Evolutionary conservation across 805 yeast genomes (phyloP), one percentile per base, ranked within the genome.

Genomic region (Groenewaldozyma salmanticensis): DNA sequence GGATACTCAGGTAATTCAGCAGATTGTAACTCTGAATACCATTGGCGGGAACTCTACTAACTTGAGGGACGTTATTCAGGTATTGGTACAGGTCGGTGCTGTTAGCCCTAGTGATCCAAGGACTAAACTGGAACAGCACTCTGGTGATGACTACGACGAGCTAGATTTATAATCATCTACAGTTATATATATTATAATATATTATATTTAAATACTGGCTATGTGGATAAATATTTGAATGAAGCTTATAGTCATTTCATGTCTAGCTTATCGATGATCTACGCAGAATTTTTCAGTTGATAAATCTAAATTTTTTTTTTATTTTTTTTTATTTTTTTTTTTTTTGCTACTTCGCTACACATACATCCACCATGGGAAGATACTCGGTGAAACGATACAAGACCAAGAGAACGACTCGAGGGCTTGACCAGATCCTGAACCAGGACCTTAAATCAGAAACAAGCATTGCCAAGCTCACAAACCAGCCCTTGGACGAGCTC

Each of bases 401-500:
- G 70, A 86, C 95, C 4, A 88, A 59, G 45, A 44, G 66, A 22
- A 52, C 50, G 31, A 49, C 61, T 3, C 50, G 63, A 33, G 96
- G 87, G 54, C 66, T 84, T 44, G 98, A 92, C 57, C 74, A 79
- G 54, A 81, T 92, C 45, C 58, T 61, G 37, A 75, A 81, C 55
- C 68, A 75, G 31, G 99, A 92, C 55, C 61, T 92, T 39, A 66
- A 80, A 2, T 62, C 77, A 3, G 68, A 72, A 31, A 81, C 78
- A 31, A 65, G 79, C n/a, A 79, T 86, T 42, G 61, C 70, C 42
- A 66, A 70, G 33, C 68, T 87, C 43, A 44, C 47, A 31, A 79
- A 82, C 58, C 97, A 90, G 62, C 82, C 85, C 4, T 61, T 83
- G 42, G 96, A 90, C 61, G 97, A 90, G 64, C 75, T 78, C 34